Evolutionary conservation across 768 basidiomycete species (phyloP), one percentile per base, ranked within the genome.

Genomic region (Amanita fuliginea): DNA sequence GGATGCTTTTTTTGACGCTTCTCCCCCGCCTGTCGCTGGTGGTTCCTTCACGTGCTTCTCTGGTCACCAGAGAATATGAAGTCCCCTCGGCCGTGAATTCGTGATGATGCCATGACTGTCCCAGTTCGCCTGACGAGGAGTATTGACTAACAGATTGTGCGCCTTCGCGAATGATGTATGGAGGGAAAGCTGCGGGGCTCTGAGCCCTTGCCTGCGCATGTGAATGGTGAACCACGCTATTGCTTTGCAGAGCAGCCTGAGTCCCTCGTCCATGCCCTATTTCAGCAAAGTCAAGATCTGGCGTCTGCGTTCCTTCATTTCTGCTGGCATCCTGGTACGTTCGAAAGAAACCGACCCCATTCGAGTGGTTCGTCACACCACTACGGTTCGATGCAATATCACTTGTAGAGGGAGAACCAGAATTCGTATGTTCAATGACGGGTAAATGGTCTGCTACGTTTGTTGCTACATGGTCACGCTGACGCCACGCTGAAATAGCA

Each of bases 201-300:
- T 47, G 46, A 5, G 33, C 16, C 22, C 34, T 33, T 11, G n/a
- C n/a, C 6, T 30, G 40, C 4, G 24, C 19, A 28, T 24, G 16
- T 16, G 39, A 19, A 21, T 32, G 21, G 19, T 32, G 39, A 37
- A 36, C 26, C 7, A 9, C 4, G 21, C 1, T 49, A 28, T 22
- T 7, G 16, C 14, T 42, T 26, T 55, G 51, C 37, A 55, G 51
- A 21, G 58, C 40, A 11, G 52, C 56, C 47, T 64, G 59, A 16
- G 73, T 65, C 4, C 82, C 83, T 24, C 81, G 73, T 3, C 83
- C 83, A 58, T 86, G 84, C 2, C 83, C 84, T 52, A 86, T 81
- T 60, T 89, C 86, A 4, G 85, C 83, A 53, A 74, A 86, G 55
- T 82, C 73, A 45, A 85, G 71, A 56, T 87, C 86, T 19, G 83